Percentiles rank a stretch among this genome's conserved stretches.
These are phyloP conservation scores for Diddensiella santjacobensis DNA, from an alignment of 805 yeast species.

Conservation along the genomic window DNA sequence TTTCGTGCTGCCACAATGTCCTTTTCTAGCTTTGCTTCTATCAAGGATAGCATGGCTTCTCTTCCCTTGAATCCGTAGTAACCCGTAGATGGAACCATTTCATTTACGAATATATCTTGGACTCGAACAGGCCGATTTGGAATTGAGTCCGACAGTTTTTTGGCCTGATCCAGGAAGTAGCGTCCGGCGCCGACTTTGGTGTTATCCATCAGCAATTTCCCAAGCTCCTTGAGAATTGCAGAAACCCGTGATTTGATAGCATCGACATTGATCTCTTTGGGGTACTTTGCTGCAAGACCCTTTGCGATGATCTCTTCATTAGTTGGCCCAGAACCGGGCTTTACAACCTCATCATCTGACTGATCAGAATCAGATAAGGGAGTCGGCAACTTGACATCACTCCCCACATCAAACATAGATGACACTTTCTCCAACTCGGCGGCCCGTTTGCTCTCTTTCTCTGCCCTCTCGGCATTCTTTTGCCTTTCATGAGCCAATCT, in stretches of 20 bases:
- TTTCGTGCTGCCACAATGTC: neutral
- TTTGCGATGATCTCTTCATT: neutral
- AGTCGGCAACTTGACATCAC: neutral
- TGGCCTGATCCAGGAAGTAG: neutral
- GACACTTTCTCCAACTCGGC: neutral
- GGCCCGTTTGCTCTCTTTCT: too few species aligned
- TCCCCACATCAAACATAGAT: neutral
- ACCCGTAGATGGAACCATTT: conserved; percentile 6
- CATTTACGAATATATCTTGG: conserved; percentile 1
- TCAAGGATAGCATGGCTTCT: neutral
- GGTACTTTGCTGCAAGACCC: conserved; percentile 6
- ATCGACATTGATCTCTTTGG: neutral
- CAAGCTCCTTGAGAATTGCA: neutral
- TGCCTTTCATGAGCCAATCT: too few species aligned
- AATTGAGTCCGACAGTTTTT: neutral
- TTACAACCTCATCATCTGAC: too few species aligned
- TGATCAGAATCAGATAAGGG: too few species aligned
- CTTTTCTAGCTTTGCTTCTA: neutral
- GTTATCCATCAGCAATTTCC: neutral
- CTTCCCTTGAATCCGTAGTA: conserved; percentile 10
- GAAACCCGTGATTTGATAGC: neutral
- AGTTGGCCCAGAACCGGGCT: too few species aligned
- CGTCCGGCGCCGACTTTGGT: neutral
- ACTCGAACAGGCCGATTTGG: neutral
- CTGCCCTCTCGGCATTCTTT: too few species aligned